phyloP scores from a whole-genome alignment of 768 basidiomycete species.

The Mycena leptocephala region DNA sequence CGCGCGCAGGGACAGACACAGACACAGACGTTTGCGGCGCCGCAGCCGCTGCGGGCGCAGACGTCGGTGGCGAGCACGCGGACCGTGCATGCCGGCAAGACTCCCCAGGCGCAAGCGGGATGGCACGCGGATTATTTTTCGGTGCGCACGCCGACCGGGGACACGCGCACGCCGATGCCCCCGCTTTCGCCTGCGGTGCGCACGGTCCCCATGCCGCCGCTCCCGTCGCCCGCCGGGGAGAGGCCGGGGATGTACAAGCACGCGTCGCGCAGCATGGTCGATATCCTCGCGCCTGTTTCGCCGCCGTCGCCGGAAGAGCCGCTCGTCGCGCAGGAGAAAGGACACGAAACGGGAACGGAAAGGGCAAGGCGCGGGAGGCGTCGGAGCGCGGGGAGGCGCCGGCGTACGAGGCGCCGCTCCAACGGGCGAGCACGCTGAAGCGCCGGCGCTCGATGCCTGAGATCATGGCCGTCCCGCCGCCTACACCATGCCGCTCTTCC shows the following conservation, averaged over 20 bases:
- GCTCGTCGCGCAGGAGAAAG: no score
- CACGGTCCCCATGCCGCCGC: slow-evolving; percentile 29
- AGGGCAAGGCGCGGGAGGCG: slow-evolving; percentile 3
- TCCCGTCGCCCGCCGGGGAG: slow-evolving; percentile 25
- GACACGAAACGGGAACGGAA: background rate
- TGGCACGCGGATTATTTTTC: slow-evolving; percentile 37
- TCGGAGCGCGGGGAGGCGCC: slow-evolving; percentile 44
- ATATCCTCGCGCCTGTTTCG: slow-evolving; percentile 57
- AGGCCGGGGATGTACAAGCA: slow-evolving; percentile 70
- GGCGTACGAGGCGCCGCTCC: slow-evolving; percentile 51
- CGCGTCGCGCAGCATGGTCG: slow-evolving; percentile 77
- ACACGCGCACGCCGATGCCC: background rate
- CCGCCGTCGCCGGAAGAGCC: slow-evolving; percentile 21
- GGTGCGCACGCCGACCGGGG: slow-evolving; percentile 42
- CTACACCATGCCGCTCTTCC: slow-evolving; percentile 69
- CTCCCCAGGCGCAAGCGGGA: slow-evolving; percentile 2
- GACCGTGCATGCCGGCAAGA: background rate
- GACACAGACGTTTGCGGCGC: background rate
- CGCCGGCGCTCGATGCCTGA: slow-evolving; percentile 83
- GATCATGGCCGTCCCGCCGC: slow-evolving; percentile 77
- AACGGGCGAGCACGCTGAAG: slow-evolving; percentile 37
- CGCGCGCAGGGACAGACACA: slow-evolving; percentile 7
- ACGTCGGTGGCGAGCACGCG: slow-evolving; percentile 11
- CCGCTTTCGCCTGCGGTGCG: slow-evolving; percentile 35
- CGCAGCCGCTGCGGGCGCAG: slow-evolving; percentile 6